Evolutionary conservation across 495 filamentous ascomycete species (phyloP).

Genomic region (Antarctomyces pellizariae): DNA sequence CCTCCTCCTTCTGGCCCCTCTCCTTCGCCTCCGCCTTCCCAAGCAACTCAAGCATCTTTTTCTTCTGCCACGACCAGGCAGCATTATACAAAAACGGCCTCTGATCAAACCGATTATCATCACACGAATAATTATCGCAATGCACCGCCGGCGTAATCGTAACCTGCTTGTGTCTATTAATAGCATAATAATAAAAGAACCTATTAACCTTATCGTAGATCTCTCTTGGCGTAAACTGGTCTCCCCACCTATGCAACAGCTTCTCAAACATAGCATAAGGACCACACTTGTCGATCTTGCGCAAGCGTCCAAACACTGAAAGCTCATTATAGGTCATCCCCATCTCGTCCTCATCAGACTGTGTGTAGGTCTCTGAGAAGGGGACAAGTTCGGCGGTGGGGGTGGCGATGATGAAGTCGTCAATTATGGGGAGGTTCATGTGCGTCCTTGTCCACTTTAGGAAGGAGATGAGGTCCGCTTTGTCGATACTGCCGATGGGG

Average conservation of each 20-base stretch:
- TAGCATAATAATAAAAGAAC: conserved; percentile 42
- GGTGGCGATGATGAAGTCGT: conserved; percentile 45
- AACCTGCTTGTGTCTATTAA: conserved; percentile 42
- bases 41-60: too few relatives aligned
- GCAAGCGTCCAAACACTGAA: conserved; percentile 34
- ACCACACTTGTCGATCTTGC: conserved; percentile 51
- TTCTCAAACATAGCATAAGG: conserved; percentile 47
- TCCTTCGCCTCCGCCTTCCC: too few relatives aligned
- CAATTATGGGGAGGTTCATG: conserved; percentile 42
- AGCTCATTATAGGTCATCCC: conserved; percentile 33
- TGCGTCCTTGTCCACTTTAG: not conserved
- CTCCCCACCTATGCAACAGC: conserved; percentile 47
- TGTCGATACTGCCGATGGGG: conserved; percentile 46
- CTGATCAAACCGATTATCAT: conserved; percentile 48
- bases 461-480: conserved; percentile 11
- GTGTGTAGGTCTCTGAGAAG: conserved; percentile 40
- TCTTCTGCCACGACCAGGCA: too few relatives aligned
- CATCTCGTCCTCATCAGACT: conserved; percentile 60
- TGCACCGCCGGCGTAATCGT: conserved; percentile 34
- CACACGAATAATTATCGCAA: conserved; percentile 29
- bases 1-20: too few relatives aligned
- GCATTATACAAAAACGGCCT: conserved; percentile 40
- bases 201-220: conserved; percentile 36
- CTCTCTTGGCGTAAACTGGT: conserved; percentile 15
- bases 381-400: conserved; percentile 75